Conservation (phyloP, 2,329 filamentous ascomycete genomes). For the Graphiopsis chlorocephala region DNA sequence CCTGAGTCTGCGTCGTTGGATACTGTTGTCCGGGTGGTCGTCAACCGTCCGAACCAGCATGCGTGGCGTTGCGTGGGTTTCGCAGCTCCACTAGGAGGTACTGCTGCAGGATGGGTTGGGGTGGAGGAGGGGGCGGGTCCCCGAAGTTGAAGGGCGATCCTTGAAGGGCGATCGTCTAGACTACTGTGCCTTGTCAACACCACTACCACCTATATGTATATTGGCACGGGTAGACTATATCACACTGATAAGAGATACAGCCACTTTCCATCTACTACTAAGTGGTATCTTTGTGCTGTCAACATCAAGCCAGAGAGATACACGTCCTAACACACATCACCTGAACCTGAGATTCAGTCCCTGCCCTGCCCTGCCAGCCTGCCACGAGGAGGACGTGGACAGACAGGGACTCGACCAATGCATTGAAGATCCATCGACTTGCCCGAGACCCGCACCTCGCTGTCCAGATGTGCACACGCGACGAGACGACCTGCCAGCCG, state of each 20-base stretch:
- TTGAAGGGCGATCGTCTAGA: no score
- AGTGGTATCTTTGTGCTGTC: not conserved
- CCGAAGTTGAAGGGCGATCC: not conserved
- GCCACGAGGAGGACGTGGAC: conserved; percentile 2
- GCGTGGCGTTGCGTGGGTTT: not conserved
- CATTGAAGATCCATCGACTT: not conserved
- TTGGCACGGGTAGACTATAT: not conserved
- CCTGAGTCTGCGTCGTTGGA: not conserved
- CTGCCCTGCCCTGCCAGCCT: not conserved
- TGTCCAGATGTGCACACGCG: not conserved
- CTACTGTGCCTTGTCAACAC: not conserved
- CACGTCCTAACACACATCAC: not conserved
- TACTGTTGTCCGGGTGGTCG: conserved; percentile 7
- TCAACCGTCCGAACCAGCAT: conserved; percentile 4
- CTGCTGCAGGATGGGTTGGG: not conserved
- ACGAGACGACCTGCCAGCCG: conserved; percentile 4
- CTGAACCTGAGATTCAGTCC: not conserved
- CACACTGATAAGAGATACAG: not conserved
- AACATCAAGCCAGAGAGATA: not conserved
- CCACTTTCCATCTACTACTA: not conserved
- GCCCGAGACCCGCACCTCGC: conserved; percentile 1
- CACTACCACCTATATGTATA: not conserved
- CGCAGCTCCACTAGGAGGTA: not conserved
- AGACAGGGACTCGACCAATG: conserved; percentile 4
- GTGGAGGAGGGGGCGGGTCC: not conserved